Evolutionary conservation across 768 basidiomycete genomes (phyloP), one percentile per base, ranked within the genome.

Genomic region (Pleurotus tuoliensis): DNA sequence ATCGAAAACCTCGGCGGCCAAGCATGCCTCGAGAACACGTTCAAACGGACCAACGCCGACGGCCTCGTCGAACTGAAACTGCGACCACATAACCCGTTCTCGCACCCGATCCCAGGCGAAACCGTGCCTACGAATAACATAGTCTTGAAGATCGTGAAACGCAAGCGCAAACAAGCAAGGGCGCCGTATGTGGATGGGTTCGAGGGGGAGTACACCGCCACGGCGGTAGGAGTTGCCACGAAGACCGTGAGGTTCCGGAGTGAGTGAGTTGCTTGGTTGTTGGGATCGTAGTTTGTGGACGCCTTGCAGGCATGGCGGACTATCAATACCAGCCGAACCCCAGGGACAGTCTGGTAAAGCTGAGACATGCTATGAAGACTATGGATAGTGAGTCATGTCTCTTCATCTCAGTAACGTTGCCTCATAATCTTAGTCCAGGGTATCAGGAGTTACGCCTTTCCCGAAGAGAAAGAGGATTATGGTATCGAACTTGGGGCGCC

Each of bases 171-270:
- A 63, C 66, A 64, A 52, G 68, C 55, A 43, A 59, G 60, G 12
- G 63, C 56, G 45, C 66, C 51, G 44, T 63, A 25, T 56, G 58
- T 51, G 20, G 55, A 55, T n/a, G 67, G 61, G 11, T 73, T 74
- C 50, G 40, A 79, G 15, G 91, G 92, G 11, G 86, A 94, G 64
- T 96, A 88, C 69, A 87, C 80, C 1, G 79, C 84, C 12, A 81
- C 90, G 57, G 80, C 88, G 0, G 69, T 91, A 6, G 96, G 95
- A 0, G 70, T 86, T 11, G 77, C 90, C n/a, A 75, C 83, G 0
- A 93, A 89, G 72, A 92, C 93, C 3, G 88, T 85, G 51, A 80
- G 96, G 53, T 98, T 98, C 73, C 82, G 95, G 72, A 88, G 96
- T 95, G 65, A 71, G 88, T 15, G 76, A 8, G 18, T 16, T 46